Base-by-base conservation (phyloP, 2,329 filamentous ascomycete genomes). In the Emmonsia crescens region DNA sequence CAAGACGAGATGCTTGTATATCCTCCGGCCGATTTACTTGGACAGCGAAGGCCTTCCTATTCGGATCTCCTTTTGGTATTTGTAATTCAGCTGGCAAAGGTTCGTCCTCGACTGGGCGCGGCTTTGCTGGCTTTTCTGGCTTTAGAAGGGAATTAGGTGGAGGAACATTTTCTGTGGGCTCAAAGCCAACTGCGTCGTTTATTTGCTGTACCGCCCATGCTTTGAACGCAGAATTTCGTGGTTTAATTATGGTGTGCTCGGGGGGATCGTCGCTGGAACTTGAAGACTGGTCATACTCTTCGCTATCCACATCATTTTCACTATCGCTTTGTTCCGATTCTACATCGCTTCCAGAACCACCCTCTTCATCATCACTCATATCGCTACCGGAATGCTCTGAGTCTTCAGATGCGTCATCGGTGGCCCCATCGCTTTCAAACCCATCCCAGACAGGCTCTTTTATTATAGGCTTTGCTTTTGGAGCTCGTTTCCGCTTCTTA, bases 201-300 rank as follows among this genome's bases (percentile, higher is more conserved):
- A 92, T 84, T 74, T 94, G 88, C 68, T 89, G 85, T 36, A 87
- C 85, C 24, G 94, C 94, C 94, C 94, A 99, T 2, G 88, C 83
- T 74, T 97, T 97, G 80, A 99, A 99, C 0, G 90, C 91, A 1
- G 85, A 87, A 49, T 75, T 71, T 60, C 77, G 71, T 44, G 76
- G 73, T 66, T 73, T 61, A 66, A 72, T 63, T 66, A 62, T 27
- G 14, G 55, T n/a, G 61, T 61, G 16, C 66, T 60, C 24, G 61
- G 64, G 9, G 66, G 64, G 66, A 3, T 69, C 68, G 6, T 68
- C 67, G 21, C 67, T 64, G 4, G 64, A 65, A 1, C 66, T 65
- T 1, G 70, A 66, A 1, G 77, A 76, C 2, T 66, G 67, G 5
- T 76, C 73, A 9, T 75, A 70, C 9, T 76, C 73, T 6, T 70